phyloP scores from a whole-genome alignment of 768 basidiomycete genomes.

The Tylopilus vinaceipallidus region DNA sequence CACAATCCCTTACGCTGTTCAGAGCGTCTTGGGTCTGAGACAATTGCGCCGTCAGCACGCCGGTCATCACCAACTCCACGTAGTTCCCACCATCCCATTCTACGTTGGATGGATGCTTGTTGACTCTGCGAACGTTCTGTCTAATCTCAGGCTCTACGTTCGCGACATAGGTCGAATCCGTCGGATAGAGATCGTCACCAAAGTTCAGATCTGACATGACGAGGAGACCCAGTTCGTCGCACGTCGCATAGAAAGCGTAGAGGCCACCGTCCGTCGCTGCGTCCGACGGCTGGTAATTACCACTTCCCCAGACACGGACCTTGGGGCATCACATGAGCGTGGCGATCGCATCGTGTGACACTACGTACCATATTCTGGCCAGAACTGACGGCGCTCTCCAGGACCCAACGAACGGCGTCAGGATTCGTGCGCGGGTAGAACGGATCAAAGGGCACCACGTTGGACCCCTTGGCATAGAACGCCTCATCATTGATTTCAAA shows the following conservation, averaged over 20 bases:
- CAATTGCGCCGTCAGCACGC: too few species aligned
- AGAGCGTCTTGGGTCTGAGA: too few species aligned
- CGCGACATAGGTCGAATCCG: constrained; percentile 51
- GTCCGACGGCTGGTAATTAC: constrained; percentile 48
- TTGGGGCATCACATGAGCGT: constrained; percentile 20
- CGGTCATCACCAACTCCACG: too few species aligned
- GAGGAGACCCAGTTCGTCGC: constrained; percentile 59
- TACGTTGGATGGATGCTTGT: constrained; percentile 53
- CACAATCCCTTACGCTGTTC: constrained; percentile 34
- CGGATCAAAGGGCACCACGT: constrained; percentile 60
- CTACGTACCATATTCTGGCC: constrained; percentile 58
- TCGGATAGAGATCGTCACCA: constrained; percentile 53
- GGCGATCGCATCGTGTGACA: neutral
- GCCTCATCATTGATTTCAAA: constrained; percentile 57
- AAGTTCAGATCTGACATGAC: constrained; percentile 51
- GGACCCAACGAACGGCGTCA: constrained; percentile 51
- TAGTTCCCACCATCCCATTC: constrained; percentile 57
- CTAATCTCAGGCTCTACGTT: constrained; percentile 53
- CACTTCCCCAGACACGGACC: constrained; percentile 62
- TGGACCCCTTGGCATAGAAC: constrained; percentile 55
- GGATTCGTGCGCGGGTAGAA: constrained; percentile 53
- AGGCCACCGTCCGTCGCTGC: constrained; percentile 40
- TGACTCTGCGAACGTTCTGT: constrained; percentile 48
- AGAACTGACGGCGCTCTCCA: constrained; percentile 52
- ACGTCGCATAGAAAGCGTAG: constrained; percentile 56